Percentiles rank a stretch among this genome's conserved stretches.
phyloP scores from a whole-genome alignment of 2,329 filamentous ascomycete species.

The Ophiostoma triangulosporum region DNA sequence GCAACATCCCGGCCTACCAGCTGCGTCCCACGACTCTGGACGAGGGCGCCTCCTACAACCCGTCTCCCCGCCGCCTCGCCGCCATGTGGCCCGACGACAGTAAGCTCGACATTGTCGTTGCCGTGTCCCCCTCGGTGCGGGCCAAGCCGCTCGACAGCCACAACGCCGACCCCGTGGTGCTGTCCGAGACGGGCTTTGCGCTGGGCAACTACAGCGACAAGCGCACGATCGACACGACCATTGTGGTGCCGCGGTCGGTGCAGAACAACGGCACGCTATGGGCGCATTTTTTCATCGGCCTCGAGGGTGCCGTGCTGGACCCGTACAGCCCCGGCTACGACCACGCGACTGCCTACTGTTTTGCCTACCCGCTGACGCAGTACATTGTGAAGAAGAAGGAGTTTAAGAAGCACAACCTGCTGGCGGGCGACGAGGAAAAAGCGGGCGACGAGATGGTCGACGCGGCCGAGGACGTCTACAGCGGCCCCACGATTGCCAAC shows the following conservation, averaged over 20 bases:
- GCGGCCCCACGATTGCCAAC: conserved; percentile 58
- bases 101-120: conserved; percentile 69
- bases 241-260: conserved; percentile 63
- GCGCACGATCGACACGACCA: conserved; percentile 61
- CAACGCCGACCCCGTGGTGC: conserved; percentile 54
- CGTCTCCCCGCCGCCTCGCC: conserved; percentile 56
- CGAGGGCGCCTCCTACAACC: conserved; percentile 49
- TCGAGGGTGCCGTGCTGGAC: conserved; percentile 63
- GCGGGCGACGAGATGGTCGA: conserved; percentile 36
- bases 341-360: conserved; percentile 63
- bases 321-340: conserved; percentile 62
- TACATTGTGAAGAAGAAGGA: conserved; percentile 86
- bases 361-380: conserved; percentile 73
- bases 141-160: conserved; percentile 54
- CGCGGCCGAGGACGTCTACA: background rate
- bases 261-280: conserved; percentile 89
- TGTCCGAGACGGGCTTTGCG: conserved; percentile 68
- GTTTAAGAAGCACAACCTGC: conserved; percentile 72
- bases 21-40: conserved; percentile 48
- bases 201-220: conserved; percentile 69
- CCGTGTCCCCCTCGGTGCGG: conserved; percentile 62
- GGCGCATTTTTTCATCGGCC: conserved; percentile 83
- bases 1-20: conserved; percentile 48
- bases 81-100: conserved; percentile 80
- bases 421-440: conserved; percentile 43